These are phyloP conservation scores for Dipteronia sinensis DNA, from an alignment of 345 rosid genomes.

Conservation along the genomic window DNA sequence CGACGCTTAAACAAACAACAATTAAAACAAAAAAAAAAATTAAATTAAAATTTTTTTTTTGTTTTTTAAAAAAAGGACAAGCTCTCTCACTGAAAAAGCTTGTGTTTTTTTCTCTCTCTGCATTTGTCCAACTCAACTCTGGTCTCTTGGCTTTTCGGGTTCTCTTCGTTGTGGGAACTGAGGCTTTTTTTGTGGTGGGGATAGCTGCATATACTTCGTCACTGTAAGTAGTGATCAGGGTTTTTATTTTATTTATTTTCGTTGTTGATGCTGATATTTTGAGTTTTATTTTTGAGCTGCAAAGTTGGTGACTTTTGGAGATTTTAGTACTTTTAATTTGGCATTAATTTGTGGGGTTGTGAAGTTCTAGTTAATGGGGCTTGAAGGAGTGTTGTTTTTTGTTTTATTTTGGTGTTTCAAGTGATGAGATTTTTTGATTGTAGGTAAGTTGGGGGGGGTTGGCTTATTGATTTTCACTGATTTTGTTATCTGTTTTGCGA, in stretches of 20 bases:
- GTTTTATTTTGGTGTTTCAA: constrained; percentile 16
- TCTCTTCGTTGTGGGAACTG: constrained; percentile 38
- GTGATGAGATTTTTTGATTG: not conserved
- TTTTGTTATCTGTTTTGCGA: not conserved
- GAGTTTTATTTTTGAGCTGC: constrained; percentile 25
- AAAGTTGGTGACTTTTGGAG: constrained; percentile 30
- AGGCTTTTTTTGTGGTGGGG: constrained; percentile 20
- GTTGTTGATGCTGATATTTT: not conserved
- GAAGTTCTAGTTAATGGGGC: constrained; percentile 10
- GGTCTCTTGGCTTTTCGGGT: constrained; percentile 37
- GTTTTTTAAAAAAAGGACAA: too few species aligned
- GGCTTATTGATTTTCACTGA: constrained; percentile 16
- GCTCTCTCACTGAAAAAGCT: not conserved
- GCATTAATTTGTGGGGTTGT: not conserved
- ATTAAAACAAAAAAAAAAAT: not conserved
- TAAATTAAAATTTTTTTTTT: not conserved
- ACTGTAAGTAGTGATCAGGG: constrained; percentile 43
- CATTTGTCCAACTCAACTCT: constrained; percentile 22
- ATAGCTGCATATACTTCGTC: constrained; percentile 14
- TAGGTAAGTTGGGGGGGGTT: constrained; percentile 27
- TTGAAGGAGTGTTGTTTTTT: constrained; percentile 13
- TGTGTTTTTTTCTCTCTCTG: constrained; percentile 33
- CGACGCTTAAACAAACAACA: not conserved
- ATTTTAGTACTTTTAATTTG: constrained; percentile 21
- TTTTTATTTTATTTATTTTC: not conserved